Percentiles rank a stretch among this genome's conserved stretches.
Conservation (phyloP, 768 basidiomycete genomes). For the Punctularia strigosozonata region DNA sequence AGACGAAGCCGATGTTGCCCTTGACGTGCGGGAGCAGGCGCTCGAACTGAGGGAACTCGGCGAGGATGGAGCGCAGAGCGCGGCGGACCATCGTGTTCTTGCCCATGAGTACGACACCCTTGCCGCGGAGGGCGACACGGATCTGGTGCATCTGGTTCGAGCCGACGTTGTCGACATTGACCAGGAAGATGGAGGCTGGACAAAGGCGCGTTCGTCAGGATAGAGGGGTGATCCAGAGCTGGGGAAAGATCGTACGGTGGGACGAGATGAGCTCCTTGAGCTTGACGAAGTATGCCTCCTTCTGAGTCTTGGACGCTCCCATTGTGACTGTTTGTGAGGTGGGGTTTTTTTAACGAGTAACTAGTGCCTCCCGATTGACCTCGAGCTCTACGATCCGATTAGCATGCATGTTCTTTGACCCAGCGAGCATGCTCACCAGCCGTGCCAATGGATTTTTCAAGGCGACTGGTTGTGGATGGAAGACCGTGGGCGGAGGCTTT, state of each 20-base stretch:
- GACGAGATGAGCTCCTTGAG: constrained; percentile 86
- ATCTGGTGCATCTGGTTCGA: constrained; percentile 99
- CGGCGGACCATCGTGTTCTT: constrained; percentile 99
- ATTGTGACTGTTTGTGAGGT: constrained; percentile 37
- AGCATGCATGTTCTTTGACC: constrained; percentile 3
- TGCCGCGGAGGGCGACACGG: constrained; percentile 89
- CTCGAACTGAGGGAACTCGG: constrained; percentile 90
- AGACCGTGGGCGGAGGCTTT: constrained; percentile 5
- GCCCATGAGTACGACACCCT: constrained; percentile 96
- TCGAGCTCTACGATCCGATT: constrained; percentile 28
- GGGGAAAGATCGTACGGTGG: constrained; percentile 52
- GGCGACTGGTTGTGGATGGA: constrained; percentile 34
- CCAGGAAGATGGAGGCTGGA: constrained; percentile 91
- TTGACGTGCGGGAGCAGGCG: constrained; percentile 90
- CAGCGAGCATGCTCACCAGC: constrained; percentile 33
- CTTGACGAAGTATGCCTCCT: constrained; percentile 85
- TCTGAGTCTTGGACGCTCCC: constrained; percentile 87
- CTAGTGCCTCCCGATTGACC: constrained; percentile 91
- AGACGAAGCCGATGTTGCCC: constrained; percentile 99
- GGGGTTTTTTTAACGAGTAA: constrained; percentile 13
- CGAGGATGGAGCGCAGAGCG: constrained; percentile 83
- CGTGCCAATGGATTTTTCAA: constrained; percentile 96
- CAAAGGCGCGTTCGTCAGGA: constrained; percentile 1
- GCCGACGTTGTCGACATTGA: constrained; percentile 99
- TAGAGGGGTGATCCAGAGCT: background rate